Base-by-base conservation (phyloP, 208 protist species). In the Trypanosoma theileri region DNA sequence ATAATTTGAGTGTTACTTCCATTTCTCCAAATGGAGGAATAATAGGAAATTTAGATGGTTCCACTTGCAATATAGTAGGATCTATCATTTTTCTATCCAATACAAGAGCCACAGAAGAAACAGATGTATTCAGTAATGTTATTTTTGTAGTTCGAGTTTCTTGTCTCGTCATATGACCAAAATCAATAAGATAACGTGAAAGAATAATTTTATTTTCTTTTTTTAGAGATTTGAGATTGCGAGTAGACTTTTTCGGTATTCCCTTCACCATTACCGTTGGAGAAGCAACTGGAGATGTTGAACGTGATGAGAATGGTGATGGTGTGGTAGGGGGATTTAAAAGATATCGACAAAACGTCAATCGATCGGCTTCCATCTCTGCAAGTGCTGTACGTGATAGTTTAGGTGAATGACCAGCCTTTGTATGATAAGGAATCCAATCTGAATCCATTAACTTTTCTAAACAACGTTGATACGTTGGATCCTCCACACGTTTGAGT, bases 151-250 rank as follows among this genome's bases (percentile, higher is more conserved):
- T 96, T 26, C 87, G 88, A 35, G 81, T 66, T 16, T 95, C 85
- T 46, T 88, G 88, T 24, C 89, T 89, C 8, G 97, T 92, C 61
- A 98, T 92, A 80, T 96, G 77, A 35, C 97, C 97, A 86, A 99
- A 98, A 72, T 99, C 93, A 55, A 97, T 75, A 24, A 93, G 50
- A 76, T 98, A 98, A 14, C 73, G 77, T 1, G 88, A 69, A 12
- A 98, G 77, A n/a, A 97, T 75, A 64, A 72, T 14, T 65, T 3
- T 40, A 6, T 60, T 21, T n/a, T 64, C 58, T 41, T 67, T 53
- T 13, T 57, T 56, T 45, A 10, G 17, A 35, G 28, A 35, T 35
- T 35, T 35, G 1, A 35, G 1, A 35, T 35, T 35, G 28, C 28
- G 28, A 35, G 4, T 35, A 35, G 4, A 8, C 28, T 1, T 6